Evolutionary conservation across 2,329 filamentous ascomycete genomes (phyloP).

Genomic region (Alternaria brassicicola): DNA sequence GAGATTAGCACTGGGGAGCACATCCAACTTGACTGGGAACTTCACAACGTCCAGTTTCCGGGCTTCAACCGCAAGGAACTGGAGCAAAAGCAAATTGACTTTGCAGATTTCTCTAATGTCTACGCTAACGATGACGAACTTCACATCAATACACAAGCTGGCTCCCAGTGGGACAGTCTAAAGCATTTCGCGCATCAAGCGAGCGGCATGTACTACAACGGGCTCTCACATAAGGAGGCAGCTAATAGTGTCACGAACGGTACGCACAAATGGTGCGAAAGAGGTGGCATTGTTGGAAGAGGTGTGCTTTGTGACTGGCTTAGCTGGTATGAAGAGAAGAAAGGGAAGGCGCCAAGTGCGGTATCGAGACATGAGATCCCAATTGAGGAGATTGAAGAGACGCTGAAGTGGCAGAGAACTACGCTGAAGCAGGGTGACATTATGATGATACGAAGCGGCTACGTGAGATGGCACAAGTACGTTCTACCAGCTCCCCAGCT

Average conservation of each 20-base stretch:
- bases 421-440: slow-evolving; percentile 42
- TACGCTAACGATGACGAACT: slow-evolving; percentile 41
- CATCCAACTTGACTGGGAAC: slow-evolving; percentile 61
- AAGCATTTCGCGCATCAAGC: slow-evolving; percentile 46
- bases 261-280: slow-evolving; percentile 47
- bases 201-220: slow-evolving; percentile 39
- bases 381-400: slow-evolving; percentile 37
- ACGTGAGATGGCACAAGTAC: slow-evolving; percentile 50
- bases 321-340: slow-evolving; percentile 38
- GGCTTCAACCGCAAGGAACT: slow-evolving; percentile 60
- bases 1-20: slow-evolving; percentile 60
- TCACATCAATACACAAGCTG: slow-evolving; percentile 43
- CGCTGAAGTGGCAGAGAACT: slow-evolving; percentile 41
- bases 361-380: slow-evolving; percentile 41
- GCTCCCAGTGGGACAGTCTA: slow-evolving; percentile 46
- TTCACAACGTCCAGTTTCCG: slow-evolving; percentile 62
- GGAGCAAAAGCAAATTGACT: slow-evolving; percentile 58
- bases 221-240: slow-evolving; percentile 39
- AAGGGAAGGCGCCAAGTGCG: slow-evolving; percentile 35
- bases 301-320: slow-evolving; percentile 45
- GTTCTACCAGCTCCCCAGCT: not conserved
- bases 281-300: slow-evolving; percentile 44
- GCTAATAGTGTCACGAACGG: slow-evolving; percentile 34
- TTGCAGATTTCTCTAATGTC: slow-evolving; percentile 42
- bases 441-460: slow-evolving; percentile 52